A percentile compares a stretch with the other conserved stretches of the same genome.
phyloP scores from a whole-genome alignment of 2,329 filamentous ascomycete genomes.

The Fusarium incarnatum region DNA sequence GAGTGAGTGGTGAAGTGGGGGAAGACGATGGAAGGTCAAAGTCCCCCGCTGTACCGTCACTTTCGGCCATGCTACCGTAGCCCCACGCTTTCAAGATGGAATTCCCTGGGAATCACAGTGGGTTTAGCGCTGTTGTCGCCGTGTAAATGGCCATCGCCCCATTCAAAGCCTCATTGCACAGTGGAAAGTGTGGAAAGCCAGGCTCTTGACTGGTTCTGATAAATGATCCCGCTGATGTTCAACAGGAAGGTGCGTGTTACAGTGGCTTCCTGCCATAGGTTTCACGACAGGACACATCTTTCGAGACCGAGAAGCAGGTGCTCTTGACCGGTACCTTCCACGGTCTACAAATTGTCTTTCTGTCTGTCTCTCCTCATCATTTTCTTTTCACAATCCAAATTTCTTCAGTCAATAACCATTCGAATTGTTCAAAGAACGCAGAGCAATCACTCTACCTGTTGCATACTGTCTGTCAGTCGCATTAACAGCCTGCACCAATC shows the following conservation, averaged over 20 bases:
- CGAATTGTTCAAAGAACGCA: background rate
- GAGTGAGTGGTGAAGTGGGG: slow-evolving; percentile 8
- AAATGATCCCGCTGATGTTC: slow-evolving; percentile 14
- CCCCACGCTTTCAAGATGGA: slow-evolving; percentile 25
- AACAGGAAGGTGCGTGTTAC: slow-evolving; percentile 7
- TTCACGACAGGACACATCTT: background rate
- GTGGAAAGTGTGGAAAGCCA: slow-evolving; percentile 12
- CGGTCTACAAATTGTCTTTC: background rate
- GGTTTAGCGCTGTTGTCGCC: slow-evolving; percentile 31
- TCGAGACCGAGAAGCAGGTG: background rate
- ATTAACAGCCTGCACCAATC: slow-evolving; percentile 20
- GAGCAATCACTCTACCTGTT: background rate
- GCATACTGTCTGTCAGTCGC: background rate
- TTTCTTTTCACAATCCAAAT: background rate
- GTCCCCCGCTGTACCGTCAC: slow-evolving; percentile 8
- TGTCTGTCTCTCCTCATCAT: background rate
- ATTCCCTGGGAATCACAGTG: slow-evolving; percentile 23
- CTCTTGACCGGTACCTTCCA: background rate
- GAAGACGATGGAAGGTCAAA: slow-evolving; percentile 35
- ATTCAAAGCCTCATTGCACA: slow-evolving; percentile 23
- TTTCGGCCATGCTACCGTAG: slow-evolving; percentile 7
- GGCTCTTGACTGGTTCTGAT: slow-evolving; percentile 10
- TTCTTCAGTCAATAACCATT: background rate
- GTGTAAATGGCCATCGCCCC: slow-evolving; percentile 1
- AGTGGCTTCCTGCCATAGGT: background rate